These are phyloP conservation scores for Lophium mytilinum DNA, from an alignment of 495 filamentous ascomycete species.

Conservation along the genomic window DNA sequence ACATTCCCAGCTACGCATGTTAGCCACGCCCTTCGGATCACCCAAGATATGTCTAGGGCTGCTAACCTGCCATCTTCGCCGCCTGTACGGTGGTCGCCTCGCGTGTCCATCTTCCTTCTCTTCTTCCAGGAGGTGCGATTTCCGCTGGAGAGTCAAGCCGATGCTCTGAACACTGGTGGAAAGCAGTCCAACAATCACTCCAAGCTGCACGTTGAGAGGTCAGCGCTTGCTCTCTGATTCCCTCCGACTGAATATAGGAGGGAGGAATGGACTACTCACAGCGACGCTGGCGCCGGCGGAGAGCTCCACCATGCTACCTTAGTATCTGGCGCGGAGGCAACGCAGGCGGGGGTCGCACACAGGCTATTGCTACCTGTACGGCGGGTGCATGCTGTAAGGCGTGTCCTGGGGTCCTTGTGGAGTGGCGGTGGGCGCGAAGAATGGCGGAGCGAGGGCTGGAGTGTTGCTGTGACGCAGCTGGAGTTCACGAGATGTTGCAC, in stretches of 20 bases:
- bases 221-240: neutral
- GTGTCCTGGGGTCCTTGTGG: neutral
- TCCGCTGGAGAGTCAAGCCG: constrained; percentile 95
- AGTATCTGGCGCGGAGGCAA: constrained; percentile 24
- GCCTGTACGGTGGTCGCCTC: constrained; percentile 77
- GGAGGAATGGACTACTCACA: constrained; percentile 42
- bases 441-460: neutral
- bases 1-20: constrained; percentile 64
- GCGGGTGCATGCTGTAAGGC: constrained; percentile 13
- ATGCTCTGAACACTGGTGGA: constrained; percentile 92
- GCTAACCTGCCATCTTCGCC: constrained; percentile 83
- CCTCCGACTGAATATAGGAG: too few species aligned
- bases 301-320: constrained; percentile 73
- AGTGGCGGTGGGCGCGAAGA: neutral
- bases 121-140: constrained; percentile 96
- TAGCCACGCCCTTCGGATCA: neutral
- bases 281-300: constrained; percentile 82
- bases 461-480: neutral
- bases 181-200: constrained; percentile 83
- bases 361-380: constrained; percentile 11
- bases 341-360: constrained; percentile 2
- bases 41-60: neutral
- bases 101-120: constrained; percentile 74
- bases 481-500: constrained; percentile 8
- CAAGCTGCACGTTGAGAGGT: constrained; percentile 49